Evolutionary conservation across 1,284 basidiomycete species (phyloP).

Genomic region (Polyporus tsugae): DNA sequence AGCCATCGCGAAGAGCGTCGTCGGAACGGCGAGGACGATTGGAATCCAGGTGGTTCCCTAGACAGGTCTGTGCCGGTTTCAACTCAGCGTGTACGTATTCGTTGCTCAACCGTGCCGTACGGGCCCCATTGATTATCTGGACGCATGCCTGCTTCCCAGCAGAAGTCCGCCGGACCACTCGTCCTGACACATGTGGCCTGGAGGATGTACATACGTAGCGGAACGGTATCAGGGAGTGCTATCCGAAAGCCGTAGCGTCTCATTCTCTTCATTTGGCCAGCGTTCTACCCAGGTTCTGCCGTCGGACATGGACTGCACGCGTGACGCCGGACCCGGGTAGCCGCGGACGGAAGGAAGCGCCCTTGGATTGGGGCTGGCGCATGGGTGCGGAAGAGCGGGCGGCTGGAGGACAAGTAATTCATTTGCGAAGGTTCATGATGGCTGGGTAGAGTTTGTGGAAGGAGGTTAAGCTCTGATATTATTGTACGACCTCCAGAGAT

Average conservation of each 20-base stretch:
- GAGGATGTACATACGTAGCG: conserved; percentile 34
- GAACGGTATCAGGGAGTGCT: conserved; percentile 30
- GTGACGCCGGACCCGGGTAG: conserved; percentile 26
- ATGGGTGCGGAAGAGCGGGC: conserved; percentile 6
- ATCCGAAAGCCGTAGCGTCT: conserved; percentile 33
- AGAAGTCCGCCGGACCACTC: conserved; percentile 27
- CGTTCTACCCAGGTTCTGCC: conserved; percentile 29
- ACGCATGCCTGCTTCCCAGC: conserved; percentile 25
- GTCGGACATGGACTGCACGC: conserved; percentile 26
- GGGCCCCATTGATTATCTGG: conserved; percentile 30
- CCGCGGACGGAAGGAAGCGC: conserved; percentile 23
- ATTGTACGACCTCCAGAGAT: conserved; percentile 33
- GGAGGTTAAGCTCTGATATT: conserved; percentile 40
- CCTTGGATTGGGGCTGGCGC: conserved; percentile 8
- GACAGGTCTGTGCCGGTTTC: conserved; percentile 43
- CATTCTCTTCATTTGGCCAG: conserved; percentile 23
- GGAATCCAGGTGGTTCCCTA: conserved; percentile 90
- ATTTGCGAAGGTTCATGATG: conserved; percentile 37
- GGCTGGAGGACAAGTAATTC: conserved; percentile 20
- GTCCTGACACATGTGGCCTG: conserved; percentile 32
- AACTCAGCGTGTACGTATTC: conserved; percentile 34
- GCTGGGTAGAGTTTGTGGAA: conserved; percentile 23
- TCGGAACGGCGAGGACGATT: conserved; percentile 86
- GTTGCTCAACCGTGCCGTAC: conserved; percentile 34
- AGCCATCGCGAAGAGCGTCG: conserved; percentile 86